Percentiles rank a stretch among this genome's conserved stretches.
phyloP scores from a whole-genome alignment of 306 rosid species.

The Prunus kanzakura region DNA sequence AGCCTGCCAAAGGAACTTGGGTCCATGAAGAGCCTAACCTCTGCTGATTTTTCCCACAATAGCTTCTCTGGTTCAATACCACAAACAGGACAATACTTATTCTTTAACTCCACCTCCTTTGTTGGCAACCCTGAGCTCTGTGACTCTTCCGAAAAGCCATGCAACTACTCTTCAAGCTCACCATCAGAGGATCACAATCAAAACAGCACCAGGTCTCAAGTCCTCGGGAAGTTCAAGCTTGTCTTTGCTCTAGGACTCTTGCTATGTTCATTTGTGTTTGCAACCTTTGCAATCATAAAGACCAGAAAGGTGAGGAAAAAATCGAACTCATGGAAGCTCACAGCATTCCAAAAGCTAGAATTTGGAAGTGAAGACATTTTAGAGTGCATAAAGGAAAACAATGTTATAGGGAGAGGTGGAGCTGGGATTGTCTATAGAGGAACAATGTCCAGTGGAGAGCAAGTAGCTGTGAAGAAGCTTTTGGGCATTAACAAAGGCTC shows the following conservation, averaged over 20 bases:
- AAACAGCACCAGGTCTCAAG: slow-evolving; percentile 29
- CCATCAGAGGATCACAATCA: slow-evolving; percentile 26
- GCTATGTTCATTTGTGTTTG: slow-evolving; percentile 67
- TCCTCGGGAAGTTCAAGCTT: slow-evolving; percentile 62
- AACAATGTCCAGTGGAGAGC: slow-evolving; percentile 70
- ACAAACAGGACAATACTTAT: slow-evolving; percentile 55
- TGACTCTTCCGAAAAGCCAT: slow-evolving; percentile 54
- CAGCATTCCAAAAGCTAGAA: slow-evolving; percentile 73
- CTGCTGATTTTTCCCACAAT: slow-evolving; percentile 81
- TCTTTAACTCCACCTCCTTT: slow-evolving; percentile 70
- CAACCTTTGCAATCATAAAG: slow-evolving; percentile 55
- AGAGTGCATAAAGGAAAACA: slow-evolving; percentile 73
- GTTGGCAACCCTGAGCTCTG: slow-evolving; percentile 72
- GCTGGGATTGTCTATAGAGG: slow-evolving; percentile 91
- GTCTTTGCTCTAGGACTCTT: slow-evolving; percentile 67
- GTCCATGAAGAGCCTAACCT: slow-evolving; percentile 66
- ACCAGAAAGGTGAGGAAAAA: slow-evolving; percentile 50
- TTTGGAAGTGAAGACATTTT: slow-evolving; percentile 69
- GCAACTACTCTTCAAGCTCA: slow-evolving; percentile 39
- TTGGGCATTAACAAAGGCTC: slow-evolving; percentile 71
- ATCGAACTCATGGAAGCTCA: slow-evolving; percentile 69
- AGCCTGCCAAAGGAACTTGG: slow-evolving; percentile 71
- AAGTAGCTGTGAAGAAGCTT: slow-evolving; percentile 81
- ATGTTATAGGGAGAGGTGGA: slow-evolving; percentile 83
- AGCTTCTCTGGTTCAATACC: slow-evolving; percentile 79